Conservation (phyloP, 345 rosid species). For the Eucalyptus urophylla region DNA sequence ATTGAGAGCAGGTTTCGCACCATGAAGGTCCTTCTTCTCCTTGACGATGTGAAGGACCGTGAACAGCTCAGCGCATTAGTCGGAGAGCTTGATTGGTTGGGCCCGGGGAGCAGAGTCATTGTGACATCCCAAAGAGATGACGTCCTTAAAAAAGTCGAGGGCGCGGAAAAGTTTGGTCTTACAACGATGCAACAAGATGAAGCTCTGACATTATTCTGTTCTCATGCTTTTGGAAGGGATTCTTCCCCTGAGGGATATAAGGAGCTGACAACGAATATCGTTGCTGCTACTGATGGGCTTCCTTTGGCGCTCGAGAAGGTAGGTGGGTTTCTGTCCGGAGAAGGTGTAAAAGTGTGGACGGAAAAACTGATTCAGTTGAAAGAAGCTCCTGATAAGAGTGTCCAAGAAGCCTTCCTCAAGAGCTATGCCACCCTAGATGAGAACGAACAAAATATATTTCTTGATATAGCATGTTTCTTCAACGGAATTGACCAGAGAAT, state of each 20-base stretch:
- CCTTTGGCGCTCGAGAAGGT: neutral
- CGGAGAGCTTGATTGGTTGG: neutral
- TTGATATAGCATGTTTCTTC: too few relatives aligned
- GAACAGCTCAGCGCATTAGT: too few relatives aligned
- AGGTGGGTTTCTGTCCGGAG: neutral
- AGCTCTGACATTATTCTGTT: neutral
- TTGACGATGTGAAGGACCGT: neutral
- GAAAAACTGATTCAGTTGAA: neutral
- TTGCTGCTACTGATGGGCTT: neutral
- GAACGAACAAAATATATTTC: fast-evolving
- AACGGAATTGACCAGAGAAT: too few relatives aligned
- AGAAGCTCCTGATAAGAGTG: neutral
- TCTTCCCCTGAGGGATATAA: neutral
- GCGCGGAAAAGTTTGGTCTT: too few relatives aligned
- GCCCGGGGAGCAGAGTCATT: neutral
- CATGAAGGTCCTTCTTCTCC: neutral
- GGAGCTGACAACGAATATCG: neutral
- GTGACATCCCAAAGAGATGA: neutral
- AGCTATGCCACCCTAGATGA: neutral
- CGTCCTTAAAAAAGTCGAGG: neutral
- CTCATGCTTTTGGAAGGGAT: neutral
- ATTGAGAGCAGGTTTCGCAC: neutral
- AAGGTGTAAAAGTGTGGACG: fast-evolving
- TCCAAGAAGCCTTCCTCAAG: neutral
- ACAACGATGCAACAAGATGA: neutral